phyloP scores from a whole-genome alignment of 2,329 filamentous ascomycete species.

The Juglanconis sp. region DNA sequence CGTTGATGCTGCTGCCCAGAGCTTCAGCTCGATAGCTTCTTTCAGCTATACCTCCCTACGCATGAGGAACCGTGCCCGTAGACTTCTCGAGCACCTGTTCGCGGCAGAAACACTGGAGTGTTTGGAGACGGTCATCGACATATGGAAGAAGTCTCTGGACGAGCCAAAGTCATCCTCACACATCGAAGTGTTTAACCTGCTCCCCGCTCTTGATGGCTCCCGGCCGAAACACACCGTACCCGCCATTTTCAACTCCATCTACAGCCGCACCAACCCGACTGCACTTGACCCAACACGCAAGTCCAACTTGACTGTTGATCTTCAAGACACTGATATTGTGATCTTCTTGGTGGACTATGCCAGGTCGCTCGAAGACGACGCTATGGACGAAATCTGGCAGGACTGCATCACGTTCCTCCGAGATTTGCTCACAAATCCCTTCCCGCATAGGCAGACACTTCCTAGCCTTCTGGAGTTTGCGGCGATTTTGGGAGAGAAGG shows the following conservation, averaged over 20 bases:
- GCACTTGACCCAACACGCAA: conserved; percentile 76
- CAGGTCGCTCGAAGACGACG: conserved; percentile 86
- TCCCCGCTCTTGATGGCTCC: conserved; percentile 88
- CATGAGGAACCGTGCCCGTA: conserved; percentile 83
- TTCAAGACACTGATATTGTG: conserved; percentile 80
- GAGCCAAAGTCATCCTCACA: conserved; percentile 47
- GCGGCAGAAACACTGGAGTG: conserved; percentile 90
- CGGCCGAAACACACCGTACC: conserved; percentile 89
- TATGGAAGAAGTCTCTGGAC: conserved; percentile 64
- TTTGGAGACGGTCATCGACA: conserved; percentile 81
- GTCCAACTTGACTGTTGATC: conserved; percentile 81
- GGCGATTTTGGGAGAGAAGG: conserved; percentile 85
- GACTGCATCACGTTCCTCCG: conserved; percentile 89
- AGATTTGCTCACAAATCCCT: conserved; percentile 87
- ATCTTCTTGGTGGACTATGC: conserved; percentile 90
- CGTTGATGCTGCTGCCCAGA: conserved; percentile 55
- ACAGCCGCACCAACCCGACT: conserved; percentile 83
- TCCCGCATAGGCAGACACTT: conserved; percentile 88
- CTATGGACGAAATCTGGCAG: conserved; percentile 96
- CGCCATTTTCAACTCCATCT: conserved; percentile 92
- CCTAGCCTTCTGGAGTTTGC: conserved; percentile 85
- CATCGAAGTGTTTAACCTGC: conserved; percentile 73
- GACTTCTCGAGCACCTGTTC: conserved; percentile 89
- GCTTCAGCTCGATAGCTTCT: conserved; percentile 70
- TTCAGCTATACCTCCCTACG: conserved; percentile 88